Conservation (phyloP, 495 filamentous ascomycete species). For the Penicillium cinerascens region DNA sequence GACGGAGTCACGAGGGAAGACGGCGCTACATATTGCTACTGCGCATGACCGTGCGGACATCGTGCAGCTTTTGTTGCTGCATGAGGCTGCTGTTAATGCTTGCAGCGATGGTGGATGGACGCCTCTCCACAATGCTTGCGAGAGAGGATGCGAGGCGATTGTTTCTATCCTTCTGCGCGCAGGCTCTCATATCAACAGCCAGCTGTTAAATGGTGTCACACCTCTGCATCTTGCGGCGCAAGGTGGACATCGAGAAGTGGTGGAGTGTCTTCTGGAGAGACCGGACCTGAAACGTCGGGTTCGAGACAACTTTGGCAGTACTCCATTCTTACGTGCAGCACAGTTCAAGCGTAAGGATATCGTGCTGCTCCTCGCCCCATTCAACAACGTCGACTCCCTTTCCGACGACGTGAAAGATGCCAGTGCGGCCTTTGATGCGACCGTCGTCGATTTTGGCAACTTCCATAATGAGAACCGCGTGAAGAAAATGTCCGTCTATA, state of each 20-base stretch:
- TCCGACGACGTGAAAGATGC: conserved; percentile 54
- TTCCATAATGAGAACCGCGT: conserved; percentile 61
- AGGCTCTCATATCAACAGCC: conserved; percentile 54
- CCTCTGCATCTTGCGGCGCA: conserved; percentile 61
- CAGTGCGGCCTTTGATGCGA: conserved; percentile 60
- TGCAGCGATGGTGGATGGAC: conserved; percentile 62
- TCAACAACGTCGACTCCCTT: conserved; percentile 49
- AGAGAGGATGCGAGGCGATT: conserved; percentile 50
- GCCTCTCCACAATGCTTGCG: conserved; percentile 60
- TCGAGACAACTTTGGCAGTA: conserved; percentile 60
- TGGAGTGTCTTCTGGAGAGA: conserved; percentile 49
- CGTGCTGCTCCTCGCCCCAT: conserved; percentile 53
- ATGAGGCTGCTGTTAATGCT: conserved; percentile 52
- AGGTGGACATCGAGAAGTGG: conserved; percentile 55
- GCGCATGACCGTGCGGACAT: conserved; percentile 52
- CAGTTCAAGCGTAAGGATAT: conserved; percentile 57
- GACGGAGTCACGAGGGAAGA: conserved; percentile 56
- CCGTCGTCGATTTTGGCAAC: conserved; percentile 66
- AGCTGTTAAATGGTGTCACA: conserved; percentile 57
- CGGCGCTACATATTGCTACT: conserved; percentile 57
- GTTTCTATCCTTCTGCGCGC: conserved; percentile 47
- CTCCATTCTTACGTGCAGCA: conserved; percentile 56
- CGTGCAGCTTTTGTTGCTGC: conserved; percentile 50
- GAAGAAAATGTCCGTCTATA: conserved; percentile 51
- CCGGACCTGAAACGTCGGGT: conserved; percentile 44